These are phyloP conservation scores for Colletotrichum paranaense DNA, from an alignment of 2,329 filamentous ascomycete species.

Conservation along the genomic window DNA sequence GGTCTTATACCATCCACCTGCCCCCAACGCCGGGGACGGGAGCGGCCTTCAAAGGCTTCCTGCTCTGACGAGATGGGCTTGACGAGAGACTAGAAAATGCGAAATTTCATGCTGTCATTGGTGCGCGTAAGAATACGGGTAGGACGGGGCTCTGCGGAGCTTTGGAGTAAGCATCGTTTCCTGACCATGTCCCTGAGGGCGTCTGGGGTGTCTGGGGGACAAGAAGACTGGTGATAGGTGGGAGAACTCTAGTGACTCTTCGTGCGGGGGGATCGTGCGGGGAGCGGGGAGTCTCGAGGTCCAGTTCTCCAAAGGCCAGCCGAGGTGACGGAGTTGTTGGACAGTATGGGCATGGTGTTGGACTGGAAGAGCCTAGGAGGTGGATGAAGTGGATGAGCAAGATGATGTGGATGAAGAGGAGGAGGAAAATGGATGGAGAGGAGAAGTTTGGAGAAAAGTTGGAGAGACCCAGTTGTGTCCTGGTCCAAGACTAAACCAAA, in stretches of 20 bases:
- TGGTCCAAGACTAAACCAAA: not conserved
- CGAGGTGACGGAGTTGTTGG: not conserved
- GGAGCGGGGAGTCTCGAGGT: not conserved
- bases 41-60: not conserved
- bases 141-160: not conserved
- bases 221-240: not conserved
- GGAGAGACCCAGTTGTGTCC: not conserved
- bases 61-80: not conserved
- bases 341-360: not conserved
- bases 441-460: not conserved
- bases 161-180: not conserved
- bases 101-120: not conserved
- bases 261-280: not conserved
- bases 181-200: not conserved
- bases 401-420: not conserved
- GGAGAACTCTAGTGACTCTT: not conserved
- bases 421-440: not conserved
- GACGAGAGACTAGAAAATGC: not conserved
- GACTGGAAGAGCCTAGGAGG: too few species aligned
- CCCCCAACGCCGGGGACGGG: not conserved
- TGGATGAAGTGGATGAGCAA: not conserved
- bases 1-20: not conserved
- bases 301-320: not conserved
- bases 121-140: not conserved
- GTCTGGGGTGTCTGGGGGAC: not conserved